Evolutionary conservation across 164 flowering plant species (phyloP), one percentile per base, ranked within the genome.

Genomic region (Hamamelis virginiana): DNA sequence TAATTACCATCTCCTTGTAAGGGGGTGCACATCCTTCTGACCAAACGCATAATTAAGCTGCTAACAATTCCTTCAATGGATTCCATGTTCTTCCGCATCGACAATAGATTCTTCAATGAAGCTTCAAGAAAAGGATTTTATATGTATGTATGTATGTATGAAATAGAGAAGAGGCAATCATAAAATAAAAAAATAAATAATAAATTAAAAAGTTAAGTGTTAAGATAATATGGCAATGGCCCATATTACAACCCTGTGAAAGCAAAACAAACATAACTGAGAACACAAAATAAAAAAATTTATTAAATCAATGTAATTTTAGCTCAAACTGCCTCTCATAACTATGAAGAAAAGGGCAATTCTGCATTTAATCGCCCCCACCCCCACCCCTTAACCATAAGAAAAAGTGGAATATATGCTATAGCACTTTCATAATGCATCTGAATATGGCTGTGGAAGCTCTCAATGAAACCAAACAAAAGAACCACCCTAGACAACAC

Each of bases 11-110:
- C 80, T 66, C 38, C 77, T 62, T 74, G 69, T 26, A 67, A 68
- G 14, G 84, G 70, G 57, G 79, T 68, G 64, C 84, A 84, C 97
- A 92, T 87, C 81, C 86, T 84, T 76, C 82, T 78, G 66, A 86
- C 52, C 80, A 94, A 71, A 50, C 87, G 83, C 62, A 71, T 60
- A 60, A 92, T 85, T 73, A 94, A 76, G 78, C 86, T 78, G 74
- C 57, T 81, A 52, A 91, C 62, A 72, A 78, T 80, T 67, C 83
- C 90, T 83, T 92, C 94, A 68, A 86, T 59, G 28, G 68, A 61
- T 70, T 85, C 94, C 23, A 62, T 45, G 59, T 82, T 77, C 68
- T 72, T 81, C 61, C 67, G 76, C 53, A 22, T 62, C 22, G 84
- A 69, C 61, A 81, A 52, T 51, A 87, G 69, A 70, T 68, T 80